Base-by-base conservation (phyloP, 192 early-diverging fungal genomes). In the Umbelopsis isabellina region DNA sequence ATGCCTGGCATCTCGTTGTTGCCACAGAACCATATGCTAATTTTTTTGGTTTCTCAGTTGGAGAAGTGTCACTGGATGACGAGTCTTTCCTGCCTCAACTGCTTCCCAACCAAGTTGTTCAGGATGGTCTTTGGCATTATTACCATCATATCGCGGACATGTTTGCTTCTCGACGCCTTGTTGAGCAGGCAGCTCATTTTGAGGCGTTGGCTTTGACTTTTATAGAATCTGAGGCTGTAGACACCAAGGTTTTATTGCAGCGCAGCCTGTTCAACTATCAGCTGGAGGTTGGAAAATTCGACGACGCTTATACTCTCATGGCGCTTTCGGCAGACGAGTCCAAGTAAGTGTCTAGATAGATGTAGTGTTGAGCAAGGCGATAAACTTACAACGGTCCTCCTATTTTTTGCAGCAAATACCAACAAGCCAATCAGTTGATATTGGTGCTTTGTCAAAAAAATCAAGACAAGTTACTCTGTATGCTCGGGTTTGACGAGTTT, bases 101-200 rank as follows among this genome's bases (percentile, higher is more conserved):
- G 30, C 25, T 69, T 18, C 67, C 67, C 13, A 69, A 20, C 18
- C 49, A 69, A 8, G 27, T 69, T 23, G 27, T 48, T 0, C 45
- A 8, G n/a, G 67, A 52, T 52, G 67, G 48, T 22, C 51, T 69
- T 18, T 52, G 49, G 67, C 51, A 22, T 37, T 69, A 69, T 33
- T 69, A 51, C 45, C 41, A 69, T 13, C 67, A 69, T 16, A 18
- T 69, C 6, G 67, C 67, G 1, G 67, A 69, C 5, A 41, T 69
- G 35, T 69, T 50, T 33, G 18, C 48, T 4, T 49, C 48, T 49
- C 67, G 67, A 10, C 35, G 33, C 12, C 48, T 69, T 8, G 49
- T 41, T 21, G 67, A 69, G 27, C 67, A 69, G 25, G 67, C 67
- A n/a, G 67, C 35, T n/a, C 51, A 49, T 33, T 69, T 69, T n/a